These are phyloP conservation scores for Tulasnella sp. DNA, from an alignment of 768 basidiomycete species.

Conservation along the genomic window DNA sequence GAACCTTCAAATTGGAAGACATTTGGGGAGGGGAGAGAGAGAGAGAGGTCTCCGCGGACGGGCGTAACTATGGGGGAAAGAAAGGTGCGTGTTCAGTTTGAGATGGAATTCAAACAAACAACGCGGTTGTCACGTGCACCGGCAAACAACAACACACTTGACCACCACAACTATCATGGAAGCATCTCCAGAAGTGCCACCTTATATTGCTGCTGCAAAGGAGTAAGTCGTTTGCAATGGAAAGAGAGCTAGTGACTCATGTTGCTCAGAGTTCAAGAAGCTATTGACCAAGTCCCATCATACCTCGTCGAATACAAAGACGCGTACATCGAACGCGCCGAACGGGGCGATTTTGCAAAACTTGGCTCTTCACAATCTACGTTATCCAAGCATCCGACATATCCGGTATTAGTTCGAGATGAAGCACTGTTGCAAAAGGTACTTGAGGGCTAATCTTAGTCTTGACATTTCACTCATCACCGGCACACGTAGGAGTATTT, in stretches of 20 bases:
- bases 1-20: constrained; percentile 10
- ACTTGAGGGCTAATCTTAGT: not conserved
- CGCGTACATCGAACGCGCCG: constrained; percentile 6
- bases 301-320: constrained; percentile 11
- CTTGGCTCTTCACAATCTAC: constrained; percentile 13
- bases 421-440: constrained; percentile 11
- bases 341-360: constrained; percentile 9
- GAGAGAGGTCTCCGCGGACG: too few relatives aligned
- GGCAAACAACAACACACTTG: too few relatives aligned
- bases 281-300: constrained; percentile 1
- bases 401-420: constrained; percentile 2
- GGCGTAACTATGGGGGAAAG: too few relatives aligned
- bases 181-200: too few relatives aligned
- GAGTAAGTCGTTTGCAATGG: too few relatives aligned
- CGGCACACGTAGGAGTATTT: constrained; percentile 4
- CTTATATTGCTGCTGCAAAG: too few relatives aligned
- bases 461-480: not conserved
- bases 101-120: too few relatives aligned
- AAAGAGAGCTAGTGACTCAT: too few relatives aligned
- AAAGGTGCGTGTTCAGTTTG: too few relatives aligned
- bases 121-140: too few relatives aligned
- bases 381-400: constrained; percentile 10
- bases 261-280: constrained; percentile 13
- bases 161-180: too few relatives aligned
- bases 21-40: too few relatives aligned